Evolutionary conservation across 495 filamentous ascomycete genomes (phyloP).

Genomic region (Talaromyces proteolyticus): DNA sequence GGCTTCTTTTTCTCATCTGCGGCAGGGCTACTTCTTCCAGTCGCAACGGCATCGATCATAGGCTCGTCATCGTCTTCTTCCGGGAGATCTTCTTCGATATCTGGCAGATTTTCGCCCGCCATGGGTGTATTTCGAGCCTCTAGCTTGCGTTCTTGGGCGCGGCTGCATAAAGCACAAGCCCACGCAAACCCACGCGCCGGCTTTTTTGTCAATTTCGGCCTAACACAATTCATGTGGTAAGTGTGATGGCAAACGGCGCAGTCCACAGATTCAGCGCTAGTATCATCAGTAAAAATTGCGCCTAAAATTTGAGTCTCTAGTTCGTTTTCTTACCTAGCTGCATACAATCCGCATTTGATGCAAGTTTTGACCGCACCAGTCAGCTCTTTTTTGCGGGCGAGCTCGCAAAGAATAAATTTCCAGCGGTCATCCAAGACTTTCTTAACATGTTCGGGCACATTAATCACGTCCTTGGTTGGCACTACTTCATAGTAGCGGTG

Average conservation of each 20-base stretch:
- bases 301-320: too few relatives aligned
- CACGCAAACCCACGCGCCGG: conserved; percentile 96
- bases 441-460: conserved; percentile 90
- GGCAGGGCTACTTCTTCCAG: conserved; percentile 54
- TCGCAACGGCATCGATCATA: conserved; percentile 38
- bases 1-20: conserved; percentile 44
- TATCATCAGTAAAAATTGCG: not conserved
- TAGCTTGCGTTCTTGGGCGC: conserved; percentile 85
- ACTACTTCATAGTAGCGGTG: conserved; percentile 97
- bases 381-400: conserved; percentile 85
- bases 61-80: conserved; percentile 48
- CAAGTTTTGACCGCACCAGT: conserved; percentile 95
- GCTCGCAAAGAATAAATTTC: conserved; percentile 91
- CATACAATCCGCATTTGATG: conserved; percentile 84
- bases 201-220: conserved; percentile 88
- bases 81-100: conserved; percentile 54
- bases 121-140: conserved; percentile 85
- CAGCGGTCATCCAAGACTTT: conserved; percentile 91
- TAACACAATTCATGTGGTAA: conserved; percentile 98
- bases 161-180: conserved; percentile 93
- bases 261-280: conserved; percentile 87
- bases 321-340: conserved; percentile 79
- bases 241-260: conserved; percentile 92
- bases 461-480: conserved; percentile 86
- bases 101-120: conserved; percentile 43